Base-by-base conservation (phyloP, 2,329 filamentous ascomycete species). In the Aspergillus jensenii region DNA sequence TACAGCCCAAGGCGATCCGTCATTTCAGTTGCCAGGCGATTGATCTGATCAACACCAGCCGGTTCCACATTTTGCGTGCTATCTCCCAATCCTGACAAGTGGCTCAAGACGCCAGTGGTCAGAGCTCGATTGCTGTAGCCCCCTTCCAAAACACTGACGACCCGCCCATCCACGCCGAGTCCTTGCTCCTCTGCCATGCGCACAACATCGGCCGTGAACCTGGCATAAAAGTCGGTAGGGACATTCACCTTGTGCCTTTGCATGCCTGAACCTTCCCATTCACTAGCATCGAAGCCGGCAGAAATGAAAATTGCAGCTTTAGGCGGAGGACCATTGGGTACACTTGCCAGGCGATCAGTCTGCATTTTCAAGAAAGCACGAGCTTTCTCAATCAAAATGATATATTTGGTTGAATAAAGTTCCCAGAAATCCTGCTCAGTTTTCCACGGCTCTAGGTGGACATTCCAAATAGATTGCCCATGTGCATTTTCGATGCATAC, bases 171-270 rank as follows among this genome's bases (percentile, higher is more conserved):
- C 1, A 91, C 90, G 27, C 84, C 83, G 2, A 90, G 84, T 2
- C 84, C 90, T 66, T 90, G 87, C 71, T 97, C 92, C 41, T 90
- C 84, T 0, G 96, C 90, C 59, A 99, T 79, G 48, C 84, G 86
- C 14, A 96, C 88, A 3, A 97, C 85, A 69, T 99, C 95, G 45
- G 87, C 84, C 0, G 93, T 93, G 63, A 99, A 89, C 1, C 90
- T 87, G 49, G 95, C 95, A 71, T 98, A 99, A 72, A 99, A 99
- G 53, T 93, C 91, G 0, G 93, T 99, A 0, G 95, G 93, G 2
- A 99, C 95, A 69, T 96, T 96, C 68, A 96, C 93, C 58, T 90
- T 89, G 74, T 99, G 95, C 47, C 95, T 85, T 75, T 99, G 95
- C 95, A 99, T 99, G 3, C 91, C 91, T 4, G 84, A 81, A 17